phyloP scores from a whole-genome alignment of 2,329 filamentous ascomycete species.

The Teratosphaeriaceae sp. region DNA sequence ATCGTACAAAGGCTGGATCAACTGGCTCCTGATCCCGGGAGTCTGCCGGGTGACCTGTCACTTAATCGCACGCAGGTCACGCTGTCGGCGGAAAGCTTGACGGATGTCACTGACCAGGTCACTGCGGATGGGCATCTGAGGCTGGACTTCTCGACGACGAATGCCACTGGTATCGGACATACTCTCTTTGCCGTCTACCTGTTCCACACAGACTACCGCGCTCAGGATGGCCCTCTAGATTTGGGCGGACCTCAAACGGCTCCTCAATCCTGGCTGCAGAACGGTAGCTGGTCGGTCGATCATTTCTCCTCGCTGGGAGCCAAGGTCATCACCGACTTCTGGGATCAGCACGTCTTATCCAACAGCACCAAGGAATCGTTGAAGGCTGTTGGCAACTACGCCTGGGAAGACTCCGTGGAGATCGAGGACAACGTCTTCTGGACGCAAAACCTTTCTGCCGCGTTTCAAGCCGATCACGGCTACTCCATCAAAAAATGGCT shows the following conservation, averaged over 20 bases:
- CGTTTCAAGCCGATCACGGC: constrained; percentile 20
- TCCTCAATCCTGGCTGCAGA: constrained; percentile 20
- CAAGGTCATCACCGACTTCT: constrained; percentile 25
- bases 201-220: constrained; percentile 23
- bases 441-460: constrained; percentile 20
- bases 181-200: constrained; percentile 28
- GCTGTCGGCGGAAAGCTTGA: constrained; percentile 17
- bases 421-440: constrained; percentile 22
- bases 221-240: constrained; percentile 25
- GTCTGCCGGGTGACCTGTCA: not conserved
- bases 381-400: constrained; percentile 27
- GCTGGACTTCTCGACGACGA: constrained; percentile 17
- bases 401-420: constrained; percentile 32
- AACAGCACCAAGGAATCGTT: constrained; percentile 18
- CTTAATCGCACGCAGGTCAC: constrained; percentile 19
- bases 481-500: constrained; percentile 28
- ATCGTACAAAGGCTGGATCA: constrained; percentile 8
- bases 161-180: constrained; percentile 16
- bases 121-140: constrained; percentile 16
- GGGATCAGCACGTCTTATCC: constrained; percentile 27
- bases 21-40: constrained; percentile 2
- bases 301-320: constrained; percentile 29
- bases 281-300: constrained; percentile 30
- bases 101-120: constrained; percentile 25
- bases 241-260: constrained; percentile 17